Evolutionary conservation across 2,329 filamentous ascomycete species (phyloP).

Genomic region (Trichoderma sp.): DNA sequence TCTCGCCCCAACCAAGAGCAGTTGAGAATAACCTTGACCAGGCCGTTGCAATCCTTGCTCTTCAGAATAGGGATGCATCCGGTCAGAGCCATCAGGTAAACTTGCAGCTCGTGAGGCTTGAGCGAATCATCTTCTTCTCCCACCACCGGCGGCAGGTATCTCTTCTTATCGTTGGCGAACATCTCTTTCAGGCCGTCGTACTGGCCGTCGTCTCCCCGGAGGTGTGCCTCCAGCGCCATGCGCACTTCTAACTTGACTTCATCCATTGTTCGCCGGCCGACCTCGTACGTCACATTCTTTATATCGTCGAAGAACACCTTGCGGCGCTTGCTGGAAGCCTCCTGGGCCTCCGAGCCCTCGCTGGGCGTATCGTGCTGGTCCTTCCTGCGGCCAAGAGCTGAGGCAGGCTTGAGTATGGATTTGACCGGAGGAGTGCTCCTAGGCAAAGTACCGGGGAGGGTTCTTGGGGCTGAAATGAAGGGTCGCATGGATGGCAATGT

Average conservation of each 20-base stretch:
- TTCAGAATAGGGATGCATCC: constrained; percentile 58
- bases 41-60: constrained; percentile 55
- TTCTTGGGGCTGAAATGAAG: constrained; percentile 36
- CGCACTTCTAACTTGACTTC: constrained; percentile 55
- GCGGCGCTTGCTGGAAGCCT: constrained; percentile 51
- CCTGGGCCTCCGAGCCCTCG: constrained; percentile 37
- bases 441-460: constrained; percentile 33
- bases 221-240: constrained; percentile 55
- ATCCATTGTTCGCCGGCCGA: constrained; percentile 51
- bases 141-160: constrained; percentile 38
- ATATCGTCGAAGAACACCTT: constrained; percentile 59
- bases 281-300: constrained; percentile 55
- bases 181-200: constrained; percentile 61
- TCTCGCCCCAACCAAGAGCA: constrained; percentile 65
- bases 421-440: constrained; percentile 45
- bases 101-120: constrained; percentile 55
- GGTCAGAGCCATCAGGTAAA: constrained; percentile 62
- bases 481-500: constrained; percentile 29
- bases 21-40: constrained; percentile 57
- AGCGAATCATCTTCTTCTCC: constrained; percentile 48
- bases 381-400: constrained; percentile 45
- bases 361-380: constrained; percentile 42
- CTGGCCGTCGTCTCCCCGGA: constrained; percentile 55
- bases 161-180: constrained; percentile 50
- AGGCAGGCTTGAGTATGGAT: constrained; percentile 51